Base-by-base conservation (phyloP, 2,329 filamentous ascomycete species). In the Paecilomyces variotii region DNA sequence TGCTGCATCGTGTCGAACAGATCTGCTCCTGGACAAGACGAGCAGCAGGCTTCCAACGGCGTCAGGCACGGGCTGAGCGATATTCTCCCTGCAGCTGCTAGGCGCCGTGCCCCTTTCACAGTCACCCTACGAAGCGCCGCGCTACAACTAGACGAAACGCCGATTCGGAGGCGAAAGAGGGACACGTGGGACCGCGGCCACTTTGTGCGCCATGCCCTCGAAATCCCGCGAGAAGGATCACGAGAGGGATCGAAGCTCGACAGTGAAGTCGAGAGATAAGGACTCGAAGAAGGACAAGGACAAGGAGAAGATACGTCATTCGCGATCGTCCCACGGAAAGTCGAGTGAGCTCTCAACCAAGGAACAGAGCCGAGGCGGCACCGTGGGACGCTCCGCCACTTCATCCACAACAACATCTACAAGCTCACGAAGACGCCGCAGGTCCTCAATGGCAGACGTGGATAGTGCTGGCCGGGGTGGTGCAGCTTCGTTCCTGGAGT, bases 401-500 rank as follows among this genome's bases (percentile, higher is more conserved):
- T 59, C 61, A 34, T 61, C 61, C 52, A 28, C 50, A 28, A 52
- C 50, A n/a, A 25, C 50, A 28, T 19, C 45, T n/a, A 52, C 61
- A 1, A 61, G 53, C 55, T 57, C 56, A 26, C 58, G 57, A 19
- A 56, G 59, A 55, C 55, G 56, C 28, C 59, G 59, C 26, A 32
- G 61, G 27, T 61, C 59, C 30, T 62, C 61, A 19, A 62, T 62
- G 61, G 59, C 59, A 4, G 61, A 61, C 45, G 60, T 60, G 24
- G 61, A 61, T 26, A 62, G 61, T 39, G 57, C 56, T 32, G 27
- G 49, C 0, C 67, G 65, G 54, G 65, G 70, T 49, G 70, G 63
- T 53, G 67, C 71, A 54, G 71, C 71, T 59, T 75, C 72, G 24
- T 74, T 76, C 62, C 67, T 75, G 57, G 76, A 77, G 55, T 77